These are phyloP conservation scores for Aspergillus asperescens DNA, from an alignment of 495 filamentous ascomycete species.

Conservation along the genomic window DNA sequence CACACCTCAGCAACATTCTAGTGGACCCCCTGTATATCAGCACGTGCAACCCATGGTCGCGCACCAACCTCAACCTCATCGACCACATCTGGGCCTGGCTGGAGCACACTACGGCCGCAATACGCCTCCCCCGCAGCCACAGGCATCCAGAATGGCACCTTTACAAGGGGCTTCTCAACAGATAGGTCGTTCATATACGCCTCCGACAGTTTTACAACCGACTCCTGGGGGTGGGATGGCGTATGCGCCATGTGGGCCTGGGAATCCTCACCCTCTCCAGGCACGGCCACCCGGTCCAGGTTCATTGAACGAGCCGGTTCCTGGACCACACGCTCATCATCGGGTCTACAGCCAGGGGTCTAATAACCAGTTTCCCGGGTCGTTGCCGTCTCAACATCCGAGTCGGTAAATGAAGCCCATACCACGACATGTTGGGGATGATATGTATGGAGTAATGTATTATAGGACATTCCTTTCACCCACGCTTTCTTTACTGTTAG, in stretches of 20 bases:
- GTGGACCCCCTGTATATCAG: conserved; percentile 31
- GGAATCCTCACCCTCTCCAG: conserved; percentile 25
- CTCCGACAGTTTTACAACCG: conserved; percentile 33
- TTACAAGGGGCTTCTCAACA: conserved; percentile 27
- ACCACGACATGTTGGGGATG: conserved; percentile 3
- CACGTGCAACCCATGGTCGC: conserved; percentile 42
- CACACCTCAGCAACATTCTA: conserved; percentile 15
- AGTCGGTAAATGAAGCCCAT: conserved; percentile 24
- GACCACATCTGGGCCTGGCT: conserved; percentile 31
- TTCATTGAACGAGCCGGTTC: conserved; percentile 20
- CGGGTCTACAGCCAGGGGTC: conserved; percentile 43
- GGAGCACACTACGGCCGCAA: conserved; percentile 35
- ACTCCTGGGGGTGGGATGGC: conserved; percentile 28
- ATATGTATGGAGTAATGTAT: conserved; percentile 11
- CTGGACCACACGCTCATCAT: conserved; percentile 28
- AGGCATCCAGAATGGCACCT: conserved; percentile 19
- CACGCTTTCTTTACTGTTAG: not conserved
- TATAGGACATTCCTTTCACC: conserved; percentile 4
- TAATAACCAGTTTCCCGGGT: conserved; percentile 25
- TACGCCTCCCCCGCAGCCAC: conserved; percentile 35
- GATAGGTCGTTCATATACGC: conserved; percentile 40
- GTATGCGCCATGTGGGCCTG: conserved; percentile 29
- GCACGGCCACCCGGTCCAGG: conserved; percentile 31
- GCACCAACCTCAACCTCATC: conserved; percentile 33
- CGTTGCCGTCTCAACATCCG: conserved; percentile 29